phyloP scores from a whole-genome alignment of 116 monocot genomes.

The Zostera marina region DNA sequence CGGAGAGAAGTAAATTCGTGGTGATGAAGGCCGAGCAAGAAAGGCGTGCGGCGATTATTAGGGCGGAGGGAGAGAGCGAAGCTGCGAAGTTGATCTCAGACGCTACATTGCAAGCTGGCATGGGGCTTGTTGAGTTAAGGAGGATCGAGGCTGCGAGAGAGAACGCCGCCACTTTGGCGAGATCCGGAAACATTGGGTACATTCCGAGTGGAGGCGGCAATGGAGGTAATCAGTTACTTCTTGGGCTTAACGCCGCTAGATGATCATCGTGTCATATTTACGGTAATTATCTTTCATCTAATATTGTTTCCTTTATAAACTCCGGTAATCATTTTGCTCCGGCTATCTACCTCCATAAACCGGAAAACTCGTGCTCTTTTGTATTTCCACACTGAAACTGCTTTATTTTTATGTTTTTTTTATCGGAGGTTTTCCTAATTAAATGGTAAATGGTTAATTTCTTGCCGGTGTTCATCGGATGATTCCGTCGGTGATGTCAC shows the following conservation, averaged over 20 bases:
- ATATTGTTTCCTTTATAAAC: too few species aligned
- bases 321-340: too few species aligned
- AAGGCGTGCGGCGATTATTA: slow-evolving; percentile 53
- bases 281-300: too few species aligned
- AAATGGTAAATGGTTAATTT: too few species aligned
- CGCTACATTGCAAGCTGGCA: slow-evolving; percentile 38
- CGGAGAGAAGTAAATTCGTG: slow-evolving; percentile 66
- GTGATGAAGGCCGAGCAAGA: slow-evolving; percentile 71
- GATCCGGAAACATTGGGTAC: slow-evolving; percentile 51
- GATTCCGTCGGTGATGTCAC: too few species aligned
- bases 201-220: slow-evolving; percentile 20
- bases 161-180: slow-evolving; percentile 49
- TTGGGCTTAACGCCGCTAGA: neutral
- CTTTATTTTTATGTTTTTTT: too few species aligned
- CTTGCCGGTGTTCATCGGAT: too few species aligned
- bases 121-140: slow-evolving; percentile 53
- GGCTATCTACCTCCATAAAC: too few species aligned
- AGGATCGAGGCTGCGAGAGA: slow-evolving; percentile 77
- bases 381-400: too few species aligned
- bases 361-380: too few species aligned
- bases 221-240: neutral
- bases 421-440: too few species aligned
- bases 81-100: slow-evolving; percentile 54
- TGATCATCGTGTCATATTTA: too few species aligned
- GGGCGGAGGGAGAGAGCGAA: slow-evolving; percentile 78